Evolutionary conservation across 148 eudicot genomes (phyloP).

Genomic region (Chenopodium album): DNA sequence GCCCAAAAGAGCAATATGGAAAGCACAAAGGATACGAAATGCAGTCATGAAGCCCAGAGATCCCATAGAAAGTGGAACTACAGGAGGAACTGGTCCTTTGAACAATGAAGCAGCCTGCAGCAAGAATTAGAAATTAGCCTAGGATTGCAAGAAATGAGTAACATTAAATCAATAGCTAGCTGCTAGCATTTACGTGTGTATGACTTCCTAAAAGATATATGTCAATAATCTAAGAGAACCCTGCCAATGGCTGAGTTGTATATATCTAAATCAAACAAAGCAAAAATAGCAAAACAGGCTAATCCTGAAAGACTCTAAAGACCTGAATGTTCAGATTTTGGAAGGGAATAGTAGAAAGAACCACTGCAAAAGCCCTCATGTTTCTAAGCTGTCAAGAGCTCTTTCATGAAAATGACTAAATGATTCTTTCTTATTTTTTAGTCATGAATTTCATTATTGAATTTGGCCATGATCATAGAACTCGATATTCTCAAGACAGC

Average conservation of each 20-base stretch:
- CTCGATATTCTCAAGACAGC: background rate
- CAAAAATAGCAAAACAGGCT: background rate
- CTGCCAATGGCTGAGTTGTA: background rate
- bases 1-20: background rate
- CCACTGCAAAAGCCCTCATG: background rate
- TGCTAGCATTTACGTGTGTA: background rate
- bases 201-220: background rate
- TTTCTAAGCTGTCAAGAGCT: background rate
- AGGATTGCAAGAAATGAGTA: background rate
- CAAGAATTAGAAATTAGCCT: slow-evolving; percentile 7
- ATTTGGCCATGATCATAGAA: background rate
- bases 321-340: no score
- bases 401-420: background rate
- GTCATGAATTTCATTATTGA: background rate
- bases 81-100: slow-evolving; percentile 95
- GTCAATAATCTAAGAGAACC: background rate
- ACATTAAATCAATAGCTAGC: background rate
- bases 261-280: background rate
- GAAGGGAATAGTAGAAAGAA: background rate
- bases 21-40: slow-evolving; percentile 73
- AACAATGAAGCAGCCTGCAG: slow-evolving; percentile 95
- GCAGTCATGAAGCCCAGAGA: slow-evolving; percentile 99
- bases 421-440: no score
- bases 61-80: slow-evolving; percentile 89
- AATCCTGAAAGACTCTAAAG: background rate